These are phyloP conservation scores for Cadophora sp. DNA, from an alignment of 2,329 filamentous ascomycete genomes.

Conservation along the genomic window DNA sequence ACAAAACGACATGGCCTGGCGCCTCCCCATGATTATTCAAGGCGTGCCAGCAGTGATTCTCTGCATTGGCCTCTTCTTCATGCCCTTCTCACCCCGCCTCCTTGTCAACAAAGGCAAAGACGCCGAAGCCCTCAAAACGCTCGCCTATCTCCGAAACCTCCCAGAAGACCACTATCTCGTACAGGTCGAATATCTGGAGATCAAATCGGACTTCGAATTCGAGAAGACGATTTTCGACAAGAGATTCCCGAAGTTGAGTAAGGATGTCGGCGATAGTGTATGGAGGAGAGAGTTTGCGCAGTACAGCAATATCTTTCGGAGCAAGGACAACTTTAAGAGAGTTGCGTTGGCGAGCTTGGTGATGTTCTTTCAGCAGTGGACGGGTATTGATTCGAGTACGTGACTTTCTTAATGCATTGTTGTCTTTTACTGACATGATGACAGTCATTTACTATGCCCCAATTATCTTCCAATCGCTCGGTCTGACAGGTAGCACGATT, in stretches of 20 bases:
- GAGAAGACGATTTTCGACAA: conserved; percentile 51
- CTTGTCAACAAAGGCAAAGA: conserved; percentile 51
- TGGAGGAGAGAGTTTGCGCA: conserved; percentile 55
- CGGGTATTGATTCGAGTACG: conserved; percentile 48
- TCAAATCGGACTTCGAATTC: conserved; percentile 54
- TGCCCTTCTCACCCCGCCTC: conserved; percentile 54
- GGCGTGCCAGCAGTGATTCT: conserved; percentile 54
- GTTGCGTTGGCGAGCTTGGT: conserved; percentile 51
- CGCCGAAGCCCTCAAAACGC: conserved; percentile 55
- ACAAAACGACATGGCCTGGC: background rate
- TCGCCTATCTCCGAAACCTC: conserved; percentile 50
- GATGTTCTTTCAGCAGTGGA: conserved; percentile 57
- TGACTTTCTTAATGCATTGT: background rate
- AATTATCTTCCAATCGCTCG: conserved; percentile 19
- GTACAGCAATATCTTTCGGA: conserved; percentile 55
- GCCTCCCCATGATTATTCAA: background rate
- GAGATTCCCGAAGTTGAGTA: conserved; percentile 53
- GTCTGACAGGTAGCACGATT: conserved; percentile 12
- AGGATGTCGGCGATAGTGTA: conserved; percentile 50
- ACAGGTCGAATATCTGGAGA: conserved; percentile 54
- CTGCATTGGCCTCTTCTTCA: conserved; percentile 52
- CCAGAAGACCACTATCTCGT: conserved; percentile 47
- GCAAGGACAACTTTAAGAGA: conserved; percentile 57
- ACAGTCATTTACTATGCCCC: conserved; percentile 21
- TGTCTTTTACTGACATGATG: background rate